Evolutionary conservation across 73 alveolate species (phyloP).

Genomic region (Symbiodinium pilosum): DNA sequence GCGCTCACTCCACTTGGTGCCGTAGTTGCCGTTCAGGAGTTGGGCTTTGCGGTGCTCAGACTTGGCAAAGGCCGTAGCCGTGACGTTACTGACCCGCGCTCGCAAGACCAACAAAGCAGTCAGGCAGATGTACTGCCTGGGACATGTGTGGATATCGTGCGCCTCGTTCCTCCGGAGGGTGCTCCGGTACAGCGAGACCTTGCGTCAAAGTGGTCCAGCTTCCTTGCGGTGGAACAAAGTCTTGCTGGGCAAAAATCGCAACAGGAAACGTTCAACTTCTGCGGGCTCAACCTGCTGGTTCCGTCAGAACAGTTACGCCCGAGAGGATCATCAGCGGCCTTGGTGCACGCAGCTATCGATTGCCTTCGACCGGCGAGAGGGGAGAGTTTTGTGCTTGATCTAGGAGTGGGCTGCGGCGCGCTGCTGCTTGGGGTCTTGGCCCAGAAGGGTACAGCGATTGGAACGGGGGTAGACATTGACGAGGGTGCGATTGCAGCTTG

Average conservation of each 20-base stretch:
- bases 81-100: not conserved
- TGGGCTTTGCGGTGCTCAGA: not conserved
- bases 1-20: not conserved
- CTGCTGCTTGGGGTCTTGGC: slow-evolving; percentile 11
- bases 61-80: not conserved
- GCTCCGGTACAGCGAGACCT: not conserved
- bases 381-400: not conserved
- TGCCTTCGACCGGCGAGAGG: not conserved
- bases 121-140: not conserved
- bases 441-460: not conserved
- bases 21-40: not conserved
- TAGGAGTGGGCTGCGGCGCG: slow-evolving; percentile 12
- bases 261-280: not conserved
- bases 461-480: slow-evolving; percentile 5
- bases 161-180: not conserved
- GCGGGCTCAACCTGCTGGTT: not conserved
- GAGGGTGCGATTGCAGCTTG: slow-evolving; percentile 7
- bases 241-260: not conserved
- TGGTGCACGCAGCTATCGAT: not conserved
- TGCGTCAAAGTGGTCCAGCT: not conserved
- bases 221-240: not conserved
- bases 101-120: not conserved
- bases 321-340: not conserved
- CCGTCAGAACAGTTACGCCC: slow-evolving; percentile 13
- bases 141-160: not conserved